Base-by-base conservation (phyloP, 176 grass and related monocot species). In the Otatea glauca region DNA sequence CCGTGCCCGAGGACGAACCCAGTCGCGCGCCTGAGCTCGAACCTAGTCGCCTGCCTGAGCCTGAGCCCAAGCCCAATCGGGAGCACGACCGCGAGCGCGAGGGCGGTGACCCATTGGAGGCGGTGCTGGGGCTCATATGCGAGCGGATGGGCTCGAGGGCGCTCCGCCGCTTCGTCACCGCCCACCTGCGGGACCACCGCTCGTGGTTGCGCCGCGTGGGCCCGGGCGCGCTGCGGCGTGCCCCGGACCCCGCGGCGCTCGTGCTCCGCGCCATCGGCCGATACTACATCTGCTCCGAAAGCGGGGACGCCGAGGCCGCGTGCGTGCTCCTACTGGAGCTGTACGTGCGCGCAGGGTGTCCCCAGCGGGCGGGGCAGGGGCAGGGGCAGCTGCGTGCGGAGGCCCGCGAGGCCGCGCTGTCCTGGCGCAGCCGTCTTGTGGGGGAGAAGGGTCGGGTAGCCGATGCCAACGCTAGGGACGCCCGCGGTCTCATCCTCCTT, bases 321-420 rank as follows among this genome's bases (percentile, higher is more conserved):
- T 87, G 89, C 84, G 60, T 82, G 51, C 86, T 94, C 60, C 68
- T 94, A 49, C 92, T 94, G 6, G 89, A 91, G 68, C 75, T 91
- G 2, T 94, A 94, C 84, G 76, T 94, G 58, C 68, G 84, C 41
- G 78, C 87, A 0, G 89, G 92, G 17, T 94, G 88, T 13, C 85
- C 86, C 4, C 83, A 44, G 63, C 6, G 43, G 8, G 20, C n/a
- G 34, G 34, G 34, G 34, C 34, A 34, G 20, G 73, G 16, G 3
- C 70, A 43, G 61, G 24, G 35, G 17, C 53, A 85, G n/a, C 18
- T 85, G 49, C 58, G 37, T 63, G 75, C 41, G 4, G 87, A 87
- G 77, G 84, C 70, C 34, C 82, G 82, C 23, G 88, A 84, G 71
- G 81, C 44, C 5, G 86, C 77, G 24, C 55, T 94, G 4, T 68